Base-by-base conservation (phyloP, 768 basidiomycete species). In the Pleurotus ostreatus region DNA sequence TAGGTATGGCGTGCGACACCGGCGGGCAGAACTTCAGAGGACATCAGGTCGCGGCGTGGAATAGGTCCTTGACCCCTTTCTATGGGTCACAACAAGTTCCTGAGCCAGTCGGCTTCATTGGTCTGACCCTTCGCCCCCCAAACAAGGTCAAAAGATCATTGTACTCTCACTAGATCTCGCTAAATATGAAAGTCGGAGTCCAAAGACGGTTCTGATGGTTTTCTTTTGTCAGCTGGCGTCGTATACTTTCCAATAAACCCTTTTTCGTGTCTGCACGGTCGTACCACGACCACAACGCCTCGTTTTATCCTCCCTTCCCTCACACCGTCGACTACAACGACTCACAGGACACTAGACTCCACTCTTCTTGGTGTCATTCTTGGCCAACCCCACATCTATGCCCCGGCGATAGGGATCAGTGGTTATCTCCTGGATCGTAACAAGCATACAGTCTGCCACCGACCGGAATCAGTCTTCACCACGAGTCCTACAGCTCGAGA, bases 151-250 rank as follows among this genome's bases (percentile, higher is more conserved):
- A 53, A 37, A 20, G 11, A 22, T 22, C n/a, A 44, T 22, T 16
- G 38, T 23, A 41, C 51, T 39, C 51, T 41, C 30, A 34, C 30
- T 34, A 34, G 30, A 34, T 34, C 30, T 34, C 30, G 30, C 30
- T 34, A 39, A 40, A 38, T 39, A 53, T n/a, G 22, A 53, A n/a
- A n/a, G 20, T 53, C 51, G 26, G 51, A 53, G 51, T 53, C 51
- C 51, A 38, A 53, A 53, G 51, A 40, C 39, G 18, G 15, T 53
- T 53, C 51, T 53, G 51, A 53, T 53, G 38, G 49, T 12, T 53
- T 34, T 34, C 30, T 34, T 53, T 53, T 43, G 51, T 53, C 51
- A 53, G 37, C 51, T 30, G 51, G 39, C 23, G 34, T n/a, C 26
- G n/a, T 38, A 34, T 8, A 13, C 26, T 26, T 30, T 26, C 15